phyloP scores from a whole-genome alignment of 805 yeast genomes.

The Lipomyces lipofer region DNA sequence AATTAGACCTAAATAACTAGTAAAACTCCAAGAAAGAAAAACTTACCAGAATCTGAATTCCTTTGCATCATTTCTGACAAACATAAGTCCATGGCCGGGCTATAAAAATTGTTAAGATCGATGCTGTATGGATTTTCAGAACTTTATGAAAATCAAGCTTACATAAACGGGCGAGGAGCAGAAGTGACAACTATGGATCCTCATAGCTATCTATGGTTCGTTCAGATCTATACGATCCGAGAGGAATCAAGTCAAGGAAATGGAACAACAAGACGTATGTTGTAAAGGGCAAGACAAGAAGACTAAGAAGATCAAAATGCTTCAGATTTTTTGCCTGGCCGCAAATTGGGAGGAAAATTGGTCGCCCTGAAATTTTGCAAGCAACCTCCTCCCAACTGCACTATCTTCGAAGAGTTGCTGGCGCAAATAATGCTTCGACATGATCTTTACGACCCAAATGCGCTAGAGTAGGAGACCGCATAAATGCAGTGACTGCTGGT shows the following conservation, averaged over 20 bases:
- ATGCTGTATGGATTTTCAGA: background rate
- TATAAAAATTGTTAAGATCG: conserved; percentile 8
- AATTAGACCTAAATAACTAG: conserved; percentile 2
- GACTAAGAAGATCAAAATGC: background rate
- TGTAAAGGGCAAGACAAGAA: background rate
- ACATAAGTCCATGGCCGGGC: conserved; percentile 73
- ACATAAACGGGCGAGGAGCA: conserved; percentile 93
- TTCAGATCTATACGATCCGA: background rate
- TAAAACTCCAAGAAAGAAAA: background rate
- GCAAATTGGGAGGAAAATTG: too few relatives aligned
- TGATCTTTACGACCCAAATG: too few relatives aligned
- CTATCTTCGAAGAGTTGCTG: too few relatives aligned
- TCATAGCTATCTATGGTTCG: conserved; percentile 52
- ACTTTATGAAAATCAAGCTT: conserved; percentile 33
- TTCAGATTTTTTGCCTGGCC: too few relatives aligned
- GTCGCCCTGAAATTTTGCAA: too few relatives aligned
- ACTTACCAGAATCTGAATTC: conserved; percentile 83
- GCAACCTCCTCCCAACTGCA: too few relatives aligned
- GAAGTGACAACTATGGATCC: conserved; percentile 90
- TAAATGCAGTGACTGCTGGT: too few relatives aligned
- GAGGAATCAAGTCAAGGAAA: background rate
- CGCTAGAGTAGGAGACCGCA: too few relatives aligned
- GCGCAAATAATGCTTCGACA: too few relatives aligned
- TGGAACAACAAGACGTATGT: background rate
- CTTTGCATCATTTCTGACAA: conserved; percentile 97